Base-by-base conservation (phyloP, 1,139 yeast species). In the Saccharomyces pastorianus region DNA sequence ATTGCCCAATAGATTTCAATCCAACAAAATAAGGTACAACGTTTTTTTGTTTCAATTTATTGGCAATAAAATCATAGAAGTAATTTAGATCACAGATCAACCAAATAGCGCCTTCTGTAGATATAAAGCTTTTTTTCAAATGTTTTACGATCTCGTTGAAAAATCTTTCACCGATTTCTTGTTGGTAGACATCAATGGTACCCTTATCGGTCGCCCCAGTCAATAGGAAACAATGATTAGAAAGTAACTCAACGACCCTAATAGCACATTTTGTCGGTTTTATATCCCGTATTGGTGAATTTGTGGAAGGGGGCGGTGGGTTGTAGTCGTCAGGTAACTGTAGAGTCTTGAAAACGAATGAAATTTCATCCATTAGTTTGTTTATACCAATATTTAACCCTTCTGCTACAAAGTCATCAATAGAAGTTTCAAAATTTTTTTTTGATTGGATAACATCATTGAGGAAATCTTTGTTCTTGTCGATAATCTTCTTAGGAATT, bases 351-450 rank as follows among this genome's bases (percentile, higher is more conserved):
- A 79, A 76, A 20, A 78, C 68, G 59, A 77, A 78, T 50, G 80
- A 81, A 42, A 91, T 82, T 66, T 91, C 96, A 60, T 81, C 84
- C 70, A 90, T 84, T 51, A 93, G 76, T 7, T 90, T 91, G 60
- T 88, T 96, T 49, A 93, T 88, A 49, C 98, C 96, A 20, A 88
- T 79, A 64, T 89, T 91, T 46, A 93, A 76, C 0, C 99, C 99
- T 65, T 86, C 89, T 0, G 98, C 99, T 27, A 93, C 97, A 65
- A 80, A 85, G 53, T 83, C 88, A 68, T 93, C 99, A 8, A 93
- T 81, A 72, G 83, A 75, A 9, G 82, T 82, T 65, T 93, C 99
- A 58, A 93, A 80, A 56, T 80, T 80, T 62, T 87, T 84, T 68
- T 93, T 93, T 46, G 83, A 83, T 64, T 89, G 93, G 50, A 88